phyloP scores from a whole-genome alignment of 2,329 filamentous ascomycete species.

The Fusarium acutatum region DNA sequence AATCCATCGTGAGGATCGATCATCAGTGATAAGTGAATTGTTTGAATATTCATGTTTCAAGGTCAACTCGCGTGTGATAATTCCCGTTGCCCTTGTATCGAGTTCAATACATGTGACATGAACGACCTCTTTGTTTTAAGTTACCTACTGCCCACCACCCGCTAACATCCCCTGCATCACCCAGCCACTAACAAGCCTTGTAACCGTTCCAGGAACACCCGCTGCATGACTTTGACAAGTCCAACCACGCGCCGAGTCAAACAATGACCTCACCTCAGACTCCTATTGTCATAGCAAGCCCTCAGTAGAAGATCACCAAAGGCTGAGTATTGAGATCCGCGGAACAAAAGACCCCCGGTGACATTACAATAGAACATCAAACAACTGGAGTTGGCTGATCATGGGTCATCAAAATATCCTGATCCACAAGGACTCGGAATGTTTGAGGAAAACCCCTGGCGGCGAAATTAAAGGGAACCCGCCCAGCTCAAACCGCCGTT shows the following conservation, averaged over 20 bases:
- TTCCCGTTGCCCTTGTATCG: background rate
- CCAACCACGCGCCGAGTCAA: background rate
- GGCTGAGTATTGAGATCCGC: conserved; percentile 16
- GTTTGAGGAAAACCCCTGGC: background rate
- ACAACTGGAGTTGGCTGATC: background rate
- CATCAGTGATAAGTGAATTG: background rate
- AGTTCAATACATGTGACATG: background rate
- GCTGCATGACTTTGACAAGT: background rate
- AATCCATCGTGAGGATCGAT: background rate
- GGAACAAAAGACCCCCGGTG: background rate
- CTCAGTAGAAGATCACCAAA: background rate
- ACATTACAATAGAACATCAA: conserved; percentile 2
- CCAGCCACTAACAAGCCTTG: conserved; percentile 20
- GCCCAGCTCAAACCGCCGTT: conserved; percentile 1
- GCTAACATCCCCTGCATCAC: background rate
- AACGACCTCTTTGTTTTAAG: background rate
- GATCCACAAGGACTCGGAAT: conserved; percentile 3
- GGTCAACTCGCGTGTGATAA: background rate
- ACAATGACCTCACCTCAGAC: conserved; percentile 15
- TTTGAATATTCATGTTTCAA: background rate
- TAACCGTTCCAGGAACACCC: conserved; percentile 19
- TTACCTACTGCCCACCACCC: background rate
- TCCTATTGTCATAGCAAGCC: background rate
- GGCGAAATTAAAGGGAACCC: conserved; percentile 28
- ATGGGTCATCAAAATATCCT: background rate